Evolutionary conservation across 1,284 basidiomycete genomes (phyloP).

Genomic region (Sporisorium iseilematis-ciliati): DNA sequence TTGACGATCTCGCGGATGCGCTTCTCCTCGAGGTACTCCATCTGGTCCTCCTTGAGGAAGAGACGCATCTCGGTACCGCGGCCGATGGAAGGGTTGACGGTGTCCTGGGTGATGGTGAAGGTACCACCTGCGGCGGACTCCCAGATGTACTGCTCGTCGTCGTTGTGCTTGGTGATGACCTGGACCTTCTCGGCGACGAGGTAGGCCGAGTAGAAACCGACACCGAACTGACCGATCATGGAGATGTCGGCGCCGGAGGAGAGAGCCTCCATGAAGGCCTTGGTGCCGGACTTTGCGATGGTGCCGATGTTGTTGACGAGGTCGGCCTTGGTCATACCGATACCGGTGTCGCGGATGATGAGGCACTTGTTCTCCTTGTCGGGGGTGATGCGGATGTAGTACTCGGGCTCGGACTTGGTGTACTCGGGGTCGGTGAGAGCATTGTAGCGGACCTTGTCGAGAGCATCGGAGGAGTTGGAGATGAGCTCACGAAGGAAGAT

Average conservation of each 20-base stretch:
- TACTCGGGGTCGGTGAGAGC: constrained; percentile 68
- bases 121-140: constrained; percentile 99
- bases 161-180: constrained; percentile 99
- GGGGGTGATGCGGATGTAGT: constrained; percentile 70
- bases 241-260: constrained; percentile 82
- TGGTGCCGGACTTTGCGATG: constrained; percentile 94
- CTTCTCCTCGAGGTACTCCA: constrained; percentile 99
- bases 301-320: constrained; percentile 98
- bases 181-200: constrained; percentile 98
- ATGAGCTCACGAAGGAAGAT: constrained; percentile 70
- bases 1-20: constrained; percentile 99
- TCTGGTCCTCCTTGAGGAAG: constrained; percentile 97
- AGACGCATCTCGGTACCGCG: constrained; percentile 96
- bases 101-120: constrained; percentile 97
- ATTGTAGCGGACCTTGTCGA: constrained; percentile 70
- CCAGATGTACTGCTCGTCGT: constrained; percentile 99
- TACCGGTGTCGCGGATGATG: constrained; percentile 92
- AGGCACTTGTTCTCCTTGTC: constrained; percentile 96
- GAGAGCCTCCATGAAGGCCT: constrained; percentile 94
- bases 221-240: constrained; percentile 86
- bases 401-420: constrained; percentile 67
- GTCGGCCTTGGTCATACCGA: constrained; percentile 77
- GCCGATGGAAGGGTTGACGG: constrained; percentile 86
- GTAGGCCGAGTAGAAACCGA: constrained; percentile 99
- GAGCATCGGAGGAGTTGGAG: constrained; percentile 69